Evolutionary conservation across 2,329 filamentous ascomycete species (phyloP).

Genomic region (Sordariomycetes sp.): DNA sequence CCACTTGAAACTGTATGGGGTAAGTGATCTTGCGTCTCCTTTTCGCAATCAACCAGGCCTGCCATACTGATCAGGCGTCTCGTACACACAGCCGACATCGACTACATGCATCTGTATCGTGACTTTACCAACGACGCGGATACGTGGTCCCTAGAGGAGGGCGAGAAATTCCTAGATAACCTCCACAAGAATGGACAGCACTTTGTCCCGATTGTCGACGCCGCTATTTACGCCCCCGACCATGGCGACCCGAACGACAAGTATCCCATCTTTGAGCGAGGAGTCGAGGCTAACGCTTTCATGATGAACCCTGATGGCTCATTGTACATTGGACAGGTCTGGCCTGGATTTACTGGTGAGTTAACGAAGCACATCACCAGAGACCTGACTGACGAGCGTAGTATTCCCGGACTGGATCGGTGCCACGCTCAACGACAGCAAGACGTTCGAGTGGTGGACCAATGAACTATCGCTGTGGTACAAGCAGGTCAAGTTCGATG

Average conservation of each 20-base stretch:
- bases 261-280: slow-evolving; percentile 52
- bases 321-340: slow-evolving; percentile 52
- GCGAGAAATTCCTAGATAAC: slow-evolving; percentile 34
- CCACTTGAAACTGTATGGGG: slow-evolving; percentile 65
- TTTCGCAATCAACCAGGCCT: neutral
- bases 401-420: slow-evolving; percentile 64
- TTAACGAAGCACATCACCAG: neutral
- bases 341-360: slow-evolving; percentile 54
- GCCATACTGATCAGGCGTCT: neutral
- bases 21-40: slow-evolving; percentile 11
- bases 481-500: slow-evolving; percentile 35
- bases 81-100: slow-evolving; percentile 48
- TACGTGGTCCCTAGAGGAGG: slow-evolving; percentile 4
- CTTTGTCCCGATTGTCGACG: slow-evolving; percentile 68
- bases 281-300: slow-evolving; percentile 40
- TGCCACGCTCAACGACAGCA: slow-evolving; percentile 46
- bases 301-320: slow-evolving; percentile 49
- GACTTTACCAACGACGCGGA: slow-evolving; percentile 56
- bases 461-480: slow-evolving; percentile 49
- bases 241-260: slow-evolving; percentile 56
- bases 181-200: slow-evolving; percentile 56
- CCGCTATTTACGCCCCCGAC: slow-evolving; percentile 59
- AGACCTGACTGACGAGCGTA: slow-evolving; percentile 6
- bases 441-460: slow-evolving; percentile 60
- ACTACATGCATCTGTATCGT: slow-evolving; percentile 49